A percentile compares a stretch with the other conserved stretches of the same genome.
These are phyloP conservation scores for Kodamaea restingae DNA, from an alignment of 805 yeast genomes.

Conservation along the genomic window DNA sequence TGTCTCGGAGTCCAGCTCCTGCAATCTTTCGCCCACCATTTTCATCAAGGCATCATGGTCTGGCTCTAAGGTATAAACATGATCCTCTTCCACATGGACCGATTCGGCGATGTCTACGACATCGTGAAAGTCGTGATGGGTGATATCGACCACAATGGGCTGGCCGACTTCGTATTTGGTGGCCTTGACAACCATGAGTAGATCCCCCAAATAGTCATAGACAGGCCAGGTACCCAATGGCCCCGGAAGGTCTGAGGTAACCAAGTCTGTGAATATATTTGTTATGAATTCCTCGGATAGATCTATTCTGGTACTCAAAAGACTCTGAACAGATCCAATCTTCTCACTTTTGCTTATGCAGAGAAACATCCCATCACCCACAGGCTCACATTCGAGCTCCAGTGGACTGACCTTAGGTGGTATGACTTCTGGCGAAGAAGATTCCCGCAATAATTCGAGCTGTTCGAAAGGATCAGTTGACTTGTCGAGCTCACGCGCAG, in stretches of 20 bases:
- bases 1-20: slow-evolving; percentile 1
- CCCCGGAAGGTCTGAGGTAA: neutral
- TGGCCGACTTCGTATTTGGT: neutral
- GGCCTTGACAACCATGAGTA: neutral
- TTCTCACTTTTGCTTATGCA: neutral
- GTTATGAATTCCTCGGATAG: neutral
- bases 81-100: neutral
- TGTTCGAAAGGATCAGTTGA: too few species aligned
- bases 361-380: neutral
- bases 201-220: neutral
- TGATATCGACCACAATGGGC: neutral
- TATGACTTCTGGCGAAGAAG: neutral
- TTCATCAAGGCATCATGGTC: neutral
- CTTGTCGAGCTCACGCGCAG: neutral
- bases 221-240: neutral
- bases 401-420: neutral
- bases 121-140: too few species aligned
- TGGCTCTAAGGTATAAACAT: neutral
- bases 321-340: neutral
- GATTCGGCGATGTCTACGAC: neutral
- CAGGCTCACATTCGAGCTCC: neutral
- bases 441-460: too few species aligned
- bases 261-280: neutral
- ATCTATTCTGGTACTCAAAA: neutral
- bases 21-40: slow-evolving; percentile 2